Evolutionary conservation across 768 basidiomycete species (phyloP).

Genomic region (Collybia mongolica): DNA sequence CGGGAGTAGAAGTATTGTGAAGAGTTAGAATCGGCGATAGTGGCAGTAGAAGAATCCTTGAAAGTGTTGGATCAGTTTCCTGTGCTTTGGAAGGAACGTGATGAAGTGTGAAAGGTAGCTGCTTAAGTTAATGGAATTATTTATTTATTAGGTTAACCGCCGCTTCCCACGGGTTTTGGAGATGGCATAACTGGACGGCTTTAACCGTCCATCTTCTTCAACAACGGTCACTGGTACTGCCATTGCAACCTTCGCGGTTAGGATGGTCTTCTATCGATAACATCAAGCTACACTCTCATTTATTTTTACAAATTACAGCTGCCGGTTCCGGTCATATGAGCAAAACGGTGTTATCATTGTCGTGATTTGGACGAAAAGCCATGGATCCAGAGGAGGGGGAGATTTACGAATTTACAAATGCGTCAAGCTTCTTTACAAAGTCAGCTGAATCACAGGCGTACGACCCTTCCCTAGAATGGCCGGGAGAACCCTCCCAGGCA

Average conservation of each 20-base stretch:
- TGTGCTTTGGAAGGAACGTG: not conserved
- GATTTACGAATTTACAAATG: slow-evolving; percentile 16
- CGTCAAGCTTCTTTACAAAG: not conserved
- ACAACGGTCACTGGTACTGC: too few relatives aligned
- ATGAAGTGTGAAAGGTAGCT: not conserved
- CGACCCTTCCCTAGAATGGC: slow-evolving; percentile 62
- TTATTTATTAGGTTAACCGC: too few relatives aligned
- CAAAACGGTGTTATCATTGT: not conserved
- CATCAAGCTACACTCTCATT: too few relatives aligned
- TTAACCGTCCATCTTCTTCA: not conserved
- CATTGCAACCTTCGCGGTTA: too few relatives aligned
- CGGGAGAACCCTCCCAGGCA: slow-evolving; percentile 31
- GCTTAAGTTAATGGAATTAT: not conserved
- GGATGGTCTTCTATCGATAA: too few relatives aligned
- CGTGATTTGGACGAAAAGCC: not conserved
- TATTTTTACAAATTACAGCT: not conserved
- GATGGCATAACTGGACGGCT: too few relatives aligned
- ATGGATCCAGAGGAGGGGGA: slow-evolving; percentile 30
- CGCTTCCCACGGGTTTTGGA: too few relatives aligned
- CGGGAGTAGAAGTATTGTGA: not conserved
- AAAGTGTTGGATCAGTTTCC: not conserved
- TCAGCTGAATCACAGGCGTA: slow-evolving; percentile 29
- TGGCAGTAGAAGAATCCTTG: not conserved
- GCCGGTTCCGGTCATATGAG: not conserved
- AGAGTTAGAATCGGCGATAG: not conserved